These are phyloP conservation scores for Diplosphaera chodatii DNA, from an alignment of 139 green algal genomes.

Conservation along the genomic window DNA sequence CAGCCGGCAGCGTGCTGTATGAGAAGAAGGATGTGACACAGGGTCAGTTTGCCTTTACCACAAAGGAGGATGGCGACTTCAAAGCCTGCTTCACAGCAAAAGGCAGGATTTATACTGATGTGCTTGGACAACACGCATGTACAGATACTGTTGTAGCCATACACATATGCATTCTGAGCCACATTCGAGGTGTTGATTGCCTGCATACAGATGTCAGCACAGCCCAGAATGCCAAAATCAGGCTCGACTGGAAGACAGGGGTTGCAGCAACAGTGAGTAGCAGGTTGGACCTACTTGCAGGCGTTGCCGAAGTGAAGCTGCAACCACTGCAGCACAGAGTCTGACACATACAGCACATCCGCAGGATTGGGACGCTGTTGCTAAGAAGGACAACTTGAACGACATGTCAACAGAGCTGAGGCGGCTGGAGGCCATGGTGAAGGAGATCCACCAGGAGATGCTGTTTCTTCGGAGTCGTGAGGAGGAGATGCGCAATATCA, in stretches of 20 bases:
- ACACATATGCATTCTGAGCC: no score
- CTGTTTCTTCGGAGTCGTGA: constrained; percentile 67
- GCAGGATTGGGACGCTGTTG: constrained; percentile 81
- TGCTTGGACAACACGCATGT: no score
- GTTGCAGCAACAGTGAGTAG: constrained; percentile 55
- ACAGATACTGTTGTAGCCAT: no score
- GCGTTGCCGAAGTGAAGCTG: no score
- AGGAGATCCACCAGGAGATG: constrained; percentile 77
- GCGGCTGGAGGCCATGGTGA: constrained; percentile 54
- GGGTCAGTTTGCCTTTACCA: constrained; percentile 77
- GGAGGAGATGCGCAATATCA: constrained; percentile 85
- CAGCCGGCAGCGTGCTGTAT: constrained; percentile 36
- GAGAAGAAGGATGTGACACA: constrained; percentile 2
- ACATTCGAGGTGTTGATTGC: no score
- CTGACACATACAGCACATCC: no score
- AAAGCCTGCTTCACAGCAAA: constrained; percentile 79
- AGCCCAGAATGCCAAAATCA: constrained; percentile 52
- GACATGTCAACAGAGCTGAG: constrained; percentile 69
- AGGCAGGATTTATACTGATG: constrained; percentile 34
- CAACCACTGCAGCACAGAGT: no score
- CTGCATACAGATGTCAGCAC: constrained; percentile 61
- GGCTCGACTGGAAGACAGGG: constrained; percentile 82
- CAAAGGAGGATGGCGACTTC: constrained; percentile 71
- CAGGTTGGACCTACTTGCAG: no score
- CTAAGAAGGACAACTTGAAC: constrained; percentile 93